phyloP scores from a whole-genome alignment of 768 basidiomycete genomes.

The Suillus subaureus region DNA sequence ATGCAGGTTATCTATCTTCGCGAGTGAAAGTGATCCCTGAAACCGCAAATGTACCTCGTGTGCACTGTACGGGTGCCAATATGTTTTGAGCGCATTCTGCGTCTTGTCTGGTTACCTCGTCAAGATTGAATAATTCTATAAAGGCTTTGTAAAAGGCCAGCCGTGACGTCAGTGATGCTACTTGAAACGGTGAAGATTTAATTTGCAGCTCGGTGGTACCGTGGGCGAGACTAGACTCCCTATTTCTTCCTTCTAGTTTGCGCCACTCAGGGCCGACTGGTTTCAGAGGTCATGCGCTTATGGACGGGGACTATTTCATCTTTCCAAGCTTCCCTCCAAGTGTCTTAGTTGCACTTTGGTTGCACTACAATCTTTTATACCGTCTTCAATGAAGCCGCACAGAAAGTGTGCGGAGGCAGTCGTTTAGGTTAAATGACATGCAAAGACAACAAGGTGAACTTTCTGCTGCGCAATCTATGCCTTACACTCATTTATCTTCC shows the following conservation, averaged over 20 bases:
- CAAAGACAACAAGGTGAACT: neutral
- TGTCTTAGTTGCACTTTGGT: neutral
- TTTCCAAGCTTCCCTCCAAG: neutral
- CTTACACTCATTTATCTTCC: neutral
- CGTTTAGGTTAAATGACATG: neutral
- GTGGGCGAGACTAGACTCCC: neutral
- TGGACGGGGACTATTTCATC: neutral
- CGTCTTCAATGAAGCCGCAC: neutral
- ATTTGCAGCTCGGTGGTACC: neutral
- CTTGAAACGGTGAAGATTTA: neutral
- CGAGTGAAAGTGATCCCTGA: neutral
- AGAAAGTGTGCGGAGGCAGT: neutral
- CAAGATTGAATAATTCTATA: neutral
- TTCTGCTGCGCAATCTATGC: neutral
- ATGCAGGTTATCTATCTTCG: neutral
- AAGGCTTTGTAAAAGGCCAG: neutral
- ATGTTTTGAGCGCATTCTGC: neutral
- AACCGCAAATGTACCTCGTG: neutral
- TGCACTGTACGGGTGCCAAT: neutral
- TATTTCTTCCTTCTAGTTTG: constrained; percentile 1
- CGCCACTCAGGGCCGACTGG: constrained; percentile 2
- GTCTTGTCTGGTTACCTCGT: neutral
- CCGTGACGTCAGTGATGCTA: neutral
- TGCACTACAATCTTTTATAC: neutral
- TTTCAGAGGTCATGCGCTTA: neutral